Evolutionary conservation across 1,284 basidiomycete species (phyloP).

Genomic region (Hemileia vastatrix): DNA sequence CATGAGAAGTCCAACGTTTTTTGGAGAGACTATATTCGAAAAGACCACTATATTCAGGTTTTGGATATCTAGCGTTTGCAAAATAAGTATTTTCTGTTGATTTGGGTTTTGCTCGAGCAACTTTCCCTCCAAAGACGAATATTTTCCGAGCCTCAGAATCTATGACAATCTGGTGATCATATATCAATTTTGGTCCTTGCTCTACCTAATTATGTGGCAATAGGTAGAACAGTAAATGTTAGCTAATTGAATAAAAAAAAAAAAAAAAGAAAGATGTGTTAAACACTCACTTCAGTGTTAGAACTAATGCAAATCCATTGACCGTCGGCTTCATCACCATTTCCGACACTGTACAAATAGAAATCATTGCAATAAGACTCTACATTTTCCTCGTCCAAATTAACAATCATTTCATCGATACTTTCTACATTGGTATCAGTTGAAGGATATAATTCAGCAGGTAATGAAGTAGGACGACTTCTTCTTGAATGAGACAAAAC

Average conservation of each 20-base stretch:
- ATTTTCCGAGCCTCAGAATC: conserved; percentile 61
- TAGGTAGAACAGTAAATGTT: conserved; percentile 57
- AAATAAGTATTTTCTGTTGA: conserved; percentile 57
- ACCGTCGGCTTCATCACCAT: conserved; percentile 5
- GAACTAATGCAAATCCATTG: conserved; percentile 14
- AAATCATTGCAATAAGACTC: no score
- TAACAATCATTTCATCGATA: no score
- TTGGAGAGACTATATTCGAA: conserved; percentile 18
- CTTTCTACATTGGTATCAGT: no score
- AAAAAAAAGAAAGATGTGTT: no score
- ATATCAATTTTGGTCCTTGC: conserved; percentile 63
- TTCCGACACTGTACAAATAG: no score
- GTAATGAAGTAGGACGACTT: no score
- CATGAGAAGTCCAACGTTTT: conserved; percentile 32
- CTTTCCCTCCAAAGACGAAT: conserved; percentile 67
- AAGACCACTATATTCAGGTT: conserved; percentile 6
- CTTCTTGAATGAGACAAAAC: no score
- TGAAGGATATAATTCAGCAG: no score
- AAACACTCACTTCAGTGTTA: conserved; percentile 49
- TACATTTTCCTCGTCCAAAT: no score
- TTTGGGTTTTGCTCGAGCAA: conserved; percentile 57
- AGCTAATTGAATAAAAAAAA: conserved; percentile 20
- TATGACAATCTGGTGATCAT: conserved; percentile 70
- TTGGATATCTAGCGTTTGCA: conserved; percentile 53
- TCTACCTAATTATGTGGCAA: conserved; percentile 34